Base-by-base conservation (phyloP, 306 rosid species). In the Abrus precatorius region DNA sequence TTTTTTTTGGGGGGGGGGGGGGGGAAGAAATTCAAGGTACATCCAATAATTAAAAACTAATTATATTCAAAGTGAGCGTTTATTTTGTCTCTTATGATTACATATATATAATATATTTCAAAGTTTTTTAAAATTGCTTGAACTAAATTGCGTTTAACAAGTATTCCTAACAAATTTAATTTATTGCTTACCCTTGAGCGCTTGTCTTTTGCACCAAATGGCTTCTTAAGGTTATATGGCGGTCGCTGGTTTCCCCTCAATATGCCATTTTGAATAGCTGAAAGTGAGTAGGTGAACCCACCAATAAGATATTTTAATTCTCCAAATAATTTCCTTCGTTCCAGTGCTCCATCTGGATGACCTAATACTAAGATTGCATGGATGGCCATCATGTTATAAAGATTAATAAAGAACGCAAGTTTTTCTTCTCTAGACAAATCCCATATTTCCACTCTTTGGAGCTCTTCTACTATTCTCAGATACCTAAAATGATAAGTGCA, bases 351-450 rank as follows among this genome's bases (percentile, higher is more conserved):
- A 74, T 86, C 80, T 70, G 97, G 97, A 85, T 90, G 93, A 75
- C 99, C 97, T 74, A 84, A 85, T 53, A 90, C 84, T 64, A 86
- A 68, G 68, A 95, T 89, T 43, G 97, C 97, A 83, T 91, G 99
- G 82, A 95, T 91, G 75, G 90, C 94, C 97, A 93, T 95, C 99
- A 93, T 90, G 84, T 95, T 95, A 81, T 93, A 89, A 54, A 95
- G 97, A 90, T 95, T 95, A 78, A 95, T 88, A 72, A 91, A 95
- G 92, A 95, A 95, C 59, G 99, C 89, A 72, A 95, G 95, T 78
- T 86, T 93, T 82, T 95, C 97, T 81, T 95, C 99, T 86, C 97
- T 93, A 30, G 92, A 43, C 80, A 88, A 65, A 34, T 85, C 88
- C 68, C 77, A 87, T 68, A 90, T 64, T 87, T 95, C 94, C 29